Percentiles rank a stretch among this genome's conserved stretches.
Conservation (phyloP, 148 eudicot species). For the Rhododendron ferrugineum region DNA sequence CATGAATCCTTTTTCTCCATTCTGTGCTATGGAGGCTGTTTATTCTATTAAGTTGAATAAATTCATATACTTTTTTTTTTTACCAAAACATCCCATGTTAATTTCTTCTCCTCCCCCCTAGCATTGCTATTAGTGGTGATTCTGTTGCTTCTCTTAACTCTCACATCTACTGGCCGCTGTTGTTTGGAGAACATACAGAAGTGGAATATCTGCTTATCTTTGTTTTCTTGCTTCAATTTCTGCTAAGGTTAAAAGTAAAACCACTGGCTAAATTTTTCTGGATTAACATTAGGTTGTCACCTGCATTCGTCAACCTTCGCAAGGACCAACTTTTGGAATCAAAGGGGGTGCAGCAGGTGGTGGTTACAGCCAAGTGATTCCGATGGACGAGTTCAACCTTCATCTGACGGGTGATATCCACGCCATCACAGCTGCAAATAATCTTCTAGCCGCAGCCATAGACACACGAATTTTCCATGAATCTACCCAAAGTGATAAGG, state of each 20-base stretch:
- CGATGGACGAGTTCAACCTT: constrained; percentile 99
- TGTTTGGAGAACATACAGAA: background rate
- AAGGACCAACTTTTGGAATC: constrained; percentile 99
- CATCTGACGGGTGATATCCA: constrained; percentile 97
- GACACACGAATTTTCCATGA: constrained; percentile 95
- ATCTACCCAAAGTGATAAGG: constrained; percentile 86
- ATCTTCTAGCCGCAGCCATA: constrained; percentile 98
- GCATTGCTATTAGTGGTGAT: background rate
- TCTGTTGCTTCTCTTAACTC: background rate
- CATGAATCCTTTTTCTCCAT: background rate
- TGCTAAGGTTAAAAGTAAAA: background rate
- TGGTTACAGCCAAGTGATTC: constrained; percentile 98
- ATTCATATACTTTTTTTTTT: background rate
- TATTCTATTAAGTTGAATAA: background rate
- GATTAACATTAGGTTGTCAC: constrained; percentile 66
- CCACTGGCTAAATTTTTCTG: constrained; percentile 5
- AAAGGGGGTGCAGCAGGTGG: constrained; percentile 99
- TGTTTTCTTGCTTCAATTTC: background rate
- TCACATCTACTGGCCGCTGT: background rate
- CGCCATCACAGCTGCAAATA: constrained; percentile 98
- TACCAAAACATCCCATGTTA: background rate
- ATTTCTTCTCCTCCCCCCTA: background rate
- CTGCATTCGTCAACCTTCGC: constrained; percentile 96
- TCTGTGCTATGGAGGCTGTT: background rate
- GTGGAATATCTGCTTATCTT: background rate